phyloP scores from a whole-genome alignment of 192 early-diverging fungal genomes.

The Backusella liffmaniae region DNA sequence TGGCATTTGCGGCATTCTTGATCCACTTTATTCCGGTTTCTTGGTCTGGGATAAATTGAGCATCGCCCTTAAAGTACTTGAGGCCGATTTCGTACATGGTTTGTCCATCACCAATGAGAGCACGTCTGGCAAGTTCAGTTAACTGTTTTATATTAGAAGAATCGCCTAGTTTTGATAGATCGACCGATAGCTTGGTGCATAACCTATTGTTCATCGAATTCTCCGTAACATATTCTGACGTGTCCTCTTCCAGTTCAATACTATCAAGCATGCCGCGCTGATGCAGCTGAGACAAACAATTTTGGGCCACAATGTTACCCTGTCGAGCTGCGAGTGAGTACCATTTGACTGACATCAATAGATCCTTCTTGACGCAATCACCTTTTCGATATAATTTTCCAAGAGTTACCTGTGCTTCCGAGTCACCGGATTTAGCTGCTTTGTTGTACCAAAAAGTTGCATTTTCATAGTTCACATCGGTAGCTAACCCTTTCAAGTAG shows the following conservation, averaged over 20 bases:
- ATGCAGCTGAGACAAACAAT: background rate
- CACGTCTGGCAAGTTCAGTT: background rate
- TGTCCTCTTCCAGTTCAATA: background rate
- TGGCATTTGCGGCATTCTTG: background rate
- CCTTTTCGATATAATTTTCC: background rate
- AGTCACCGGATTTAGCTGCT: background rate
- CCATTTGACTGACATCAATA: background rate
- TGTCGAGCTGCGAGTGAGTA: background rate
- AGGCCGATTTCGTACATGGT: background rate
- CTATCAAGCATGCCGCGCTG: background rate
- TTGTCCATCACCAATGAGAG: background rate
- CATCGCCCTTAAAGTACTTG: background rate
- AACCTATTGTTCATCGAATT: background rate
- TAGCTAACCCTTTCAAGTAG: background rate
- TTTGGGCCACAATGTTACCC: background rate
- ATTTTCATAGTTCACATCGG: background rate
- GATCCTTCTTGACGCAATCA: background rate
- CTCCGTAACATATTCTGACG: background rate
- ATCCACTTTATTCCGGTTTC: background rate
- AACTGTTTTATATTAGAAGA: background rate
- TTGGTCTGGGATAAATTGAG: background rate
- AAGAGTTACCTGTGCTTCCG: background rate
- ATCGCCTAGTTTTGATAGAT: background rate
- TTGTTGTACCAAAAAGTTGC: background rate
- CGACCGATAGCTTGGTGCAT: background rate